Base-by-base conservation (phyloP, 345 rosid species). In the Populus davidiana region DNA sequence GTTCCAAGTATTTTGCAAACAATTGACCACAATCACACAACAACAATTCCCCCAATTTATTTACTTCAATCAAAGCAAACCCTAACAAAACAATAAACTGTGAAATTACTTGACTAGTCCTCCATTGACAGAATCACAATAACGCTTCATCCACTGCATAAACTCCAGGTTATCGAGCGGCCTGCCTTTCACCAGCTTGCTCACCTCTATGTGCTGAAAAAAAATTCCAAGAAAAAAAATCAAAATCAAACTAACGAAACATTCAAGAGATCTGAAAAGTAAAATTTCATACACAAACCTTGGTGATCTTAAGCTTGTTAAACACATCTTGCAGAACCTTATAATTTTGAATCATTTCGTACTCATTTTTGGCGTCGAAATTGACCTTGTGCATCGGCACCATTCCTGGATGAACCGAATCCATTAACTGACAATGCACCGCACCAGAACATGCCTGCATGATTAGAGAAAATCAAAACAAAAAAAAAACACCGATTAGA, bases 341-440 rank as follows among this genome's bases (percentile, higher is more conserved):
- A 75, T 91, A 96, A 80, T 94, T 96, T 81, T 96, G 98, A 23
- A 96, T 96, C 99, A 90, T 96, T 86, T 96, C 98, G 83, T 92
- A 96, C 85, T 96, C 99, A 70, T 80, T 94, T 86, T 94, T 96
- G 5, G 98, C 97, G 52, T 96, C 98, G 68, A 89, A 96, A 65
- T 94, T 96, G 83, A 96, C 99, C 86, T 96, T 96, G 85, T 94
- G 99, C 96, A 94, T 94, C 80, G 98, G 96, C 64, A 94, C 99
- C 75, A 85, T 85, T 73, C 97, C 97, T 4, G 96, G 98, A 80
- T 92, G 99, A 14, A 83, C 90, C 38, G 92, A 86, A 79, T 92
- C 98, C 99, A 96, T 89, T 1, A 96, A 87, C 90, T 96, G 94
- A 66, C 98, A 96, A 18, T 94, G 98, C 64, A 96, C 94, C 5